These are phyloP conservation scores for Vitis labrusca DNA, from an alignment of 164 flowering plant genomes.

Conservation along the genomic window DNA sequence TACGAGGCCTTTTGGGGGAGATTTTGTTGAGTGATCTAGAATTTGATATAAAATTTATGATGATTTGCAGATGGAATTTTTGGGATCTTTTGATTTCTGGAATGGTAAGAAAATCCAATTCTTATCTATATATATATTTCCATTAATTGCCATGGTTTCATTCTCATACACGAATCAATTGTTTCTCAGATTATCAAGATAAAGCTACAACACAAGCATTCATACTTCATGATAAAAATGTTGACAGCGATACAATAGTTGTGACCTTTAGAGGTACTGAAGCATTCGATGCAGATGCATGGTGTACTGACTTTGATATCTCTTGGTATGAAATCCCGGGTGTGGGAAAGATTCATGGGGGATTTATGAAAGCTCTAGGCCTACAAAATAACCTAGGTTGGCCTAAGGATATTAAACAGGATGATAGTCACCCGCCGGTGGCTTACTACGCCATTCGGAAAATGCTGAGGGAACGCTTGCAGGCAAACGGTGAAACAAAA, in stretches of 20 bases:
- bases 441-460: constrained; percentile 63
- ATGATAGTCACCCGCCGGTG: constrained; percentile 6
- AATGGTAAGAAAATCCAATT: constrained; percentile 30
- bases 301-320: constrained; percentile 58
- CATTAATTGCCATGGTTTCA: neutral
- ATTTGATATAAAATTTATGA: no score
- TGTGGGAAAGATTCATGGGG: constrained; percentile 58
- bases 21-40: no score
- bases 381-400: constrained; percentile 45
- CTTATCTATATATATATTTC: neutral
- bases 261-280: constrained; percentile 72
- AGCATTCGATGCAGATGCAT: constrained; percentile 52
- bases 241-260: constrained; percentile 32
- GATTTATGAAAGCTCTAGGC: constrained; percentile 73
- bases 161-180: no score
- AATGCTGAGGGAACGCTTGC: constrained; percentile 27
- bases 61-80: constrained; percentile 39
- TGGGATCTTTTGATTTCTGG: constrained; percentile 33
- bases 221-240: constrained; percentile 35
- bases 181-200: constrained; percentile 36
- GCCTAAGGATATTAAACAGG: constrained; percentile 37
- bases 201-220: constrained; percentile 55
- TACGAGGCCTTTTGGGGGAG: no score
- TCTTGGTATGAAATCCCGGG: constrained; percentile 61
- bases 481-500: constrained; percentile 27